phyloP scores from a whole-genome alignment of 2,329 filamentous ascomycete genomes.

The Trichoderma atroviride region DNA sequence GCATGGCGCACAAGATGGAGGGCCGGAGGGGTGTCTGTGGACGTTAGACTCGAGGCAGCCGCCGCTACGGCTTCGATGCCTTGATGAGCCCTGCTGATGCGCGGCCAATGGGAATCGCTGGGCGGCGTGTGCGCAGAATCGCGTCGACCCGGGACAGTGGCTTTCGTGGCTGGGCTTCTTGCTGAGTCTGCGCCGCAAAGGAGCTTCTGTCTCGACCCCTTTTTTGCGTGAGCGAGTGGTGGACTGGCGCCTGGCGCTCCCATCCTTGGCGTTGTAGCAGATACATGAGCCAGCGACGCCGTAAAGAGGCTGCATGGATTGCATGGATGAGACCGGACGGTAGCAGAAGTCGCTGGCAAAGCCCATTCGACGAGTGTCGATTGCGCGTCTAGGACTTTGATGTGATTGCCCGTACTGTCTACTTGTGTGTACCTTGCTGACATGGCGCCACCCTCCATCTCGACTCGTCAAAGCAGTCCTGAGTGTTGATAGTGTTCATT shows the following conservation, averaged over 20 bases:
- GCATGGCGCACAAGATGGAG: conserved; percentile 17
- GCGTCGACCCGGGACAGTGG: not conserved
- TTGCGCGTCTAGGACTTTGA: conserved; percentile 10
- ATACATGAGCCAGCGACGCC: conserved; percentile 15
- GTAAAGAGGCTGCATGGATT: not conserved
- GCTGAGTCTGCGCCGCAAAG: not conserved
- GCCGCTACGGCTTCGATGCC: conserved; percentile 23
- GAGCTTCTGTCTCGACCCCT: not conserved
- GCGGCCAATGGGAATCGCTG: conserved; percentile 26
- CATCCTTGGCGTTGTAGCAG: conserved; percentile 27
- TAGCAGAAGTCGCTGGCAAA: not conserved
- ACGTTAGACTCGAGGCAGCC: conserved; percentile 17
- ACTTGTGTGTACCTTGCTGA: conserved; percentile 9
- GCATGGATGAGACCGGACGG: conserved; percentile 3
- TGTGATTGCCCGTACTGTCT: conserved; percentile 9
- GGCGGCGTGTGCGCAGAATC: conserved; percentile 12
- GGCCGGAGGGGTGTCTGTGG: conserved; percentile 1
- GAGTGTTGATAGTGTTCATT: not conserved
- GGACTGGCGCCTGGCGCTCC: not conserved
- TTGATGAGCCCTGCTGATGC: conserved; percentile 25
- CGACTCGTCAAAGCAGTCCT: not conserved
- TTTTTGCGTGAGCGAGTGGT: not conserved
- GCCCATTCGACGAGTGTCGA: not conserved
- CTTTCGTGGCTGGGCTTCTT: not conserved
- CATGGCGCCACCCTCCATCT: conserved; percentile 26